These are phyloP conservation scores for Gentiana macrophylla DNA, from an alignment of 257 asterid species.

Conservation along the genomic window DNA sequence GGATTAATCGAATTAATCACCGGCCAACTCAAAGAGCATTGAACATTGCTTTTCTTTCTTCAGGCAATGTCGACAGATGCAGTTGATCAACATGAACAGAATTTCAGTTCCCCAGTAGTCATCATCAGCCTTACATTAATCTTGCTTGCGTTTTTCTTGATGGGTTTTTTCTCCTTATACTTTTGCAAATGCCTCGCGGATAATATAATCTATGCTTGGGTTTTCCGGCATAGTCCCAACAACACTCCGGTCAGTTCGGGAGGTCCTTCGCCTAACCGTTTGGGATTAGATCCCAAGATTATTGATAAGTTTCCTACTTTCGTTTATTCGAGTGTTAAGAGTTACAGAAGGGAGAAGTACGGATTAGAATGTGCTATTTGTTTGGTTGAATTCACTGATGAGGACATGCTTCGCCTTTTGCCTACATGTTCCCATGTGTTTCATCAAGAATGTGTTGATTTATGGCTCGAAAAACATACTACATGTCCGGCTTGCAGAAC, in stretches of 20 bases:
- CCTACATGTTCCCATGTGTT: constrained; percentile 74
- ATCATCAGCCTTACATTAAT: constrained; percentile 48
- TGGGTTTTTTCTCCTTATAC: constrained; percentile 57
- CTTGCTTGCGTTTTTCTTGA: constrained; percentile 51
- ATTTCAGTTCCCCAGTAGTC: constrained; percentile 45
- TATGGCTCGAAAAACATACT: constrained; percentile 75
- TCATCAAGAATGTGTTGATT: constrained; percentile 83
- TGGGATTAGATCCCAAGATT: constrained; percentile 54
- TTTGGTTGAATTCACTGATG: constrained; percentile 48
- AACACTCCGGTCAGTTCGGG: constrained; percentile 22
- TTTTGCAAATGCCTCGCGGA: constrained; percentile 69
- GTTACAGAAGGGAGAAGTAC: constrained; percentile 44
- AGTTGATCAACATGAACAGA: constrained; percentile 14
- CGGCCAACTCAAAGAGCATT: constrained; percentile 8
- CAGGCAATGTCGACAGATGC: constrained; percentile 40
- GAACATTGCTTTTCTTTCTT: neutral
- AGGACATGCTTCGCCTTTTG: constrained; percentile 53
- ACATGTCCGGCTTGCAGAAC: constrained; percentile 87
- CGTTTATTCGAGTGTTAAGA: constrained; percentile 58
- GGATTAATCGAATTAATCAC: constrained; percentile 13
- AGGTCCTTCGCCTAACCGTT: neutral
- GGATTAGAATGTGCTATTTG: constrained; percentile 94
- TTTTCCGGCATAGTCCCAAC: constrained; percentile 24
- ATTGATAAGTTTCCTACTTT: constrained; percentile 62
- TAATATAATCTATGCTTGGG: constrained; percentile 49